These are phyloP conservation scores for Entomortierella lignicola DNA, from an alignment of 192 early-diverging fungal species.

Conservation along the genomic window DNA sequence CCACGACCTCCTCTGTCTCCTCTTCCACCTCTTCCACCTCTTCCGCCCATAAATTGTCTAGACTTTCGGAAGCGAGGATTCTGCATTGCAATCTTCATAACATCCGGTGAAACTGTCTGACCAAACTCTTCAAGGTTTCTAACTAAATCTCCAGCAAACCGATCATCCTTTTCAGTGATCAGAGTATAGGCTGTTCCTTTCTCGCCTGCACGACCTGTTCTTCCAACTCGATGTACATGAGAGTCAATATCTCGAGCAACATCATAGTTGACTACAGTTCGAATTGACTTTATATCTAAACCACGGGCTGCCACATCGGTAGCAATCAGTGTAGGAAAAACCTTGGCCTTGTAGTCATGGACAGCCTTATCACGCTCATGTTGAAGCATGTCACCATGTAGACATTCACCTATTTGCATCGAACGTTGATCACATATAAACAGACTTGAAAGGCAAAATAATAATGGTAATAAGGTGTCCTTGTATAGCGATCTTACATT, in stretches of 20 bases:
- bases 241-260: slow-evolving; percentile 85
- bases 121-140: slow-evolving; percentile 68
- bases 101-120: slow-evolving; percentile 57
- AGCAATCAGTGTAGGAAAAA: slow-evolving; percentile 70
- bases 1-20: slow-evolving; percentile 61
- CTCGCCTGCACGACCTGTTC: slow-evolving; percentile 78
- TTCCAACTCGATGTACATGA: slow-evolving; percentile 83
- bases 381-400: slow-evolving; percentile 87
- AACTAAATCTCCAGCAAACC: slow-evolving; percentile 72
- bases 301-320: slow-evolving; percentile 83
- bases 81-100: slow-evolving; percentile 61
- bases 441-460: not conserved
- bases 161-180: slow-evolving; percentile 72
- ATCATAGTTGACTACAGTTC: slow-evolving; percentile 86
- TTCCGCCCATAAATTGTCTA: slow-evolving; percentile 52
- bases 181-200: slow-evolving; percentile 75
- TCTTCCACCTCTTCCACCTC: slow-evolving; percentile 55
- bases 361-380: slow-evolving; percentile 80
- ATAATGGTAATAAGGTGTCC: not conserved
- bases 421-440: not conserved
- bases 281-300: slow-evolving; percentile 81
- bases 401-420: slow-evolving; percentile 53
- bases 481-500: slow-evolving; percentile 57
- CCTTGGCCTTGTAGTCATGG: slow-evolving; percentile 70
- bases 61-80: slow-evolving; percentile 72